These are phyloP conservation scores for Populus tomentosa DNA, from an alignment of 441 rosid species.

Conservation along the genomic window DNA sequence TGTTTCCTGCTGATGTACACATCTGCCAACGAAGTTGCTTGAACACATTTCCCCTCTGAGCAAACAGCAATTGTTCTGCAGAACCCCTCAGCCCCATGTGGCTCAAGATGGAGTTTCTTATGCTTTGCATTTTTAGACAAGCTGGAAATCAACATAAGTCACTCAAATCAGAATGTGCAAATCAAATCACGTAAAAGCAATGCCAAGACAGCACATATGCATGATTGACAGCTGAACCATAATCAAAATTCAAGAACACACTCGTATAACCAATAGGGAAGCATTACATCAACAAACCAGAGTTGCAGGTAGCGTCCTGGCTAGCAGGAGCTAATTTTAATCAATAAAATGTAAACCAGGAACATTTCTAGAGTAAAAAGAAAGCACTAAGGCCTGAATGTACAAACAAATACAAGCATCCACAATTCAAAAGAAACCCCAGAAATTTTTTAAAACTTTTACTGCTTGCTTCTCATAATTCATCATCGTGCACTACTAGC, in stretches of 20 bases:
- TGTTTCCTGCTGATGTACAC: slow-evolving; percentile 28
- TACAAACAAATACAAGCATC: neutral
- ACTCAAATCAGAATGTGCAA: neutral
- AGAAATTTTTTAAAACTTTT: neutral
- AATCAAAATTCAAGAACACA: neutral
- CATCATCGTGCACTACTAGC: neutral
- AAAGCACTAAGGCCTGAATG: neutral
- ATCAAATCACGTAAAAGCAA: neutral
- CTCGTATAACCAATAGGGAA: neutral
- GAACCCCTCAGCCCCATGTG: slow-evolving; percentile 42
- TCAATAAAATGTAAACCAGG: neutral
- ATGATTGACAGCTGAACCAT: neutral
- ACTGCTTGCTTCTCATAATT: neutral
- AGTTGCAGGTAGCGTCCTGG: neutral
- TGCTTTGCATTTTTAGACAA: slow-evolving; percentile 37
- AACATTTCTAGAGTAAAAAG: neutral
- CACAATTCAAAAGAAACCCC: neutral
- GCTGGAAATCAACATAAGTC: slow-evolving; percentile 7
- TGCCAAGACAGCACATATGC: too few relatives aligned
- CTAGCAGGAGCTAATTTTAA: neutral
- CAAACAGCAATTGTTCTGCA: slow-evolving; percentile 7
- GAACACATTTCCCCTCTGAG: slow-evolving; percentile 26
- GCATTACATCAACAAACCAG: neutral
- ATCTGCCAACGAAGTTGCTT: slow-evolving; percentile 25
- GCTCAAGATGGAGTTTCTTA: slow-evolving; percentile 51